Evolutionary conservation across 2,329 filamentous ascomycete genomes (phyloP).

Genomic region (Curvularia lunata): DNA sequence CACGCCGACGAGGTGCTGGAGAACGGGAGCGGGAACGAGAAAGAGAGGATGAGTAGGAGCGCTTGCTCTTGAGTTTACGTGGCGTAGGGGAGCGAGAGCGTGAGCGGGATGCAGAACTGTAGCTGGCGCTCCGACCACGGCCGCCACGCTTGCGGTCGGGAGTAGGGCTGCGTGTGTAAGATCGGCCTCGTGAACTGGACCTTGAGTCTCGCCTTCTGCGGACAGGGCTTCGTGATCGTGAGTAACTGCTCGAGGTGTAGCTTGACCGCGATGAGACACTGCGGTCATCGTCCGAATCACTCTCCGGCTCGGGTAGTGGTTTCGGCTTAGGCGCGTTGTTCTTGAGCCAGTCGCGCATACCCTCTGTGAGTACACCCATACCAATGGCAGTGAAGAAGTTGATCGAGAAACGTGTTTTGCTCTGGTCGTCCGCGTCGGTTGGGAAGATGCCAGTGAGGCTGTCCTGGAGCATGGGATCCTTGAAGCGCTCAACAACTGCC

Average conservation of each 20-base stretch:
- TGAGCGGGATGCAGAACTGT: conserved; percentile 31
- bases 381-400: conserved; percentile 99
- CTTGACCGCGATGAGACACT: conserved; percentile 45
- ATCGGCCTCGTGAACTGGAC: conserved; percentile 38
- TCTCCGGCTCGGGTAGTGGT: conserved; percentile 54
- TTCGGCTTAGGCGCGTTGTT: conserved; percentile 83
- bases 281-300: conserved; percentile 42
- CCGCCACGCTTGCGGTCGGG: conserved; percentile 31
- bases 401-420: conserved; percentile 95
- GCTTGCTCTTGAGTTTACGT: conserved; percentile 26
- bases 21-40: conserved; percentile 33
- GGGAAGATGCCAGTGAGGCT: conserved; percentile 89
- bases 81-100: conserved; percentile 34
- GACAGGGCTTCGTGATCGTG: conserved; percentile 32
- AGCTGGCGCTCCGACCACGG: conserved; percentile 31
- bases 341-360: conserved; percentile 89
- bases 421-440: conserved; percentile 75
- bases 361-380: conserved; percentile 92
- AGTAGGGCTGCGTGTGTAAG: conserved; percentile 40
- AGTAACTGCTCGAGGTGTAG: conserved; percentile 40
- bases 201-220: conserved; percentile 32
- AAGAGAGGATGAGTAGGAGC: conserved; percentile 31
- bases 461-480: conserved; percentile 74
- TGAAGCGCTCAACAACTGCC: conserved; percentile 77
- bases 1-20: conserved; percentile 33